Evolutionary conservation across 495 filamentous ascomycete species (phyloP).

Genomic region (Glonium stellatum): DNA sequence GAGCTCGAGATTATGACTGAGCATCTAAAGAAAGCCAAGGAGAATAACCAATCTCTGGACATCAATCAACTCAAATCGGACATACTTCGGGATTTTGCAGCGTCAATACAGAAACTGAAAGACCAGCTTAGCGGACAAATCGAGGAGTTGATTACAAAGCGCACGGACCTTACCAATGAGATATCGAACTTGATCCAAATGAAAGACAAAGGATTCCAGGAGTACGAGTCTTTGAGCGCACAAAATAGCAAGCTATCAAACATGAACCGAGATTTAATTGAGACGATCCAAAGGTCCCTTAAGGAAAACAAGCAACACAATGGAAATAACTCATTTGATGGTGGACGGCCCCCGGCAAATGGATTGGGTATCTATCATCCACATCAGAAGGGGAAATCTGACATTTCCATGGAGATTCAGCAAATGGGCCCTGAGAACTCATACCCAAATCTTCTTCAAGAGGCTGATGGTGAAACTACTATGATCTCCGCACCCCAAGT

Average conservation of each 20-base stretch:
- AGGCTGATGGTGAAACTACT: constrained; percentile 24
- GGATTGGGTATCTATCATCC: constrained; percentile 83
- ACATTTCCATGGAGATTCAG: constrained; percentile 53
- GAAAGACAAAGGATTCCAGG: constrained; percentile 85
- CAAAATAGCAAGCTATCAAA: constrained; percentile 93
- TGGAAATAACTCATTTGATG: constrained; percentile 44
- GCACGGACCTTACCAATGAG: constrained; percentile 76
- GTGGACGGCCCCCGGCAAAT: constrained; percentile 49
- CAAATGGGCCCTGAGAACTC: constrained; percentile 31
- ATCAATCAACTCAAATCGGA: constrained; percentile 59
- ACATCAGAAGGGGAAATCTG: constrained; percentile 59
- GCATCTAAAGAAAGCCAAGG: constrained; percentile 60
- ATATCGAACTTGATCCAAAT: constrained; percentile 67
- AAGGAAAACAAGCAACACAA: constrained; percentile 56
- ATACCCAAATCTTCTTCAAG: constrained; percentile 23
- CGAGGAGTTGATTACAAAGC: constrained; percentile 74
- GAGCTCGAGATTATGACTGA: constrained; percentile 86
- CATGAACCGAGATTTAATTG: constrained; percentile 88
- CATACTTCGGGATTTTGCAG: constrained; percentile 80
- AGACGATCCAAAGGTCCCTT: constrained; percentile 88
- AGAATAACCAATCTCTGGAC: constrained; percentile 41
- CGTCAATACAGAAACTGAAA: constrained; percentile 79
- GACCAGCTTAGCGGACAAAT: constrained; percentile 68
- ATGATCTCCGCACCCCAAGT: constrained; percentile 65
- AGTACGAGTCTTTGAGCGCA: constrained; percentile 86